These are phyloP conservation scores for Hyaloscypha variabilis DNA, from an alignment of 495 filamentous ascomycete genomes.

Conservation along the genomic window DNA sequence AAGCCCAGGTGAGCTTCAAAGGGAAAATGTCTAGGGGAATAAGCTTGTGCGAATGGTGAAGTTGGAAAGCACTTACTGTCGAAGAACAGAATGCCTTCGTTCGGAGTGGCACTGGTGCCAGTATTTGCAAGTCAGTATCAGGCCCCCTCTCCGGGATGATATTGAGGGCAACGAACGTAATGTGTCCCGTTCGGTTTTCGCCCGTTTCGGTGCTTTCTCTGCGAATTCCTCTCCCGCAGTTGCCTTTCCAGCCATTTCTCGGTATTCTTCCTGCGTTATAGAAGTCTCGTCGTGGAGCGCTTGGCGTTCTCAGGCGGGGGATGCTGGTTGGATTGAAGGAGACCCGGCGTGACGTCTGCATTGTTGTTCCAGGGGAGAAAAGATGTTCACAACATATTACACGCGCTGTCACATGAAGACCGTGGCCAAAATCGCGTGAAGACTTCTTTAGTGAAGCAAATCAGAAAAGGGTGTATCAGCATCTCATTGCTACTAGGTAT, in stretches of 20 bases:
- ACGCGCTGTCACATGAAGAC: not conserved
- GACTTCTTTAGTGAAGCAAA: not conserved
- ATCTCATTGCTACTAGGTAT: not conserved
- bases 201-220: conserved; percentile 49
- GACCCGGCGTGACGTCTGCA: conserved; percentile 34
- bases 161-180: too few species aligned
- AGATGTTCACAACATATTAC: not conserved
- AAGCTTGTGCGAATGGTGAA: conserved; percentile 32
- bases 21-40: conserved; percentile 74
- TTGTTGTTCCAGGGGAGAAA: conserved; percentile 2
- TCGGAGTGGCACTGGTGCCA: conserved; percentile 56
- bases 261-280: conserved; percentile 17
- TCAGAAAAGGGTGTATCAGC: not conserved
- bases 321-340: conserved; percentile 37
- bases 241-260: not conserved
- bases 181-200: conserved; percentile 72
- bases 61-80: conserved; percentile 59
- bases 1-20: conserved; percentile 67
- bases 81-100: conserved; percentile 85
- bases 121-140: too few species aligned
- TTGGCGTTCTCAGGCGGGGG: conserved; percentile 30
- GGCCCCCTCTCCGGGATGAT: too few species aligned
- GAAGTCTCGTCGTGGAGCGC: conserved; percentile 12
- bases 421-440: not conserved
- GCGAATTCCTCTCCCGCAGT: conserved; percentile 22